Evolutionary conservation across 192 early-diverging fungal species (phyloP).

Genomic region (Pilobolus umbonatus): DNA sequence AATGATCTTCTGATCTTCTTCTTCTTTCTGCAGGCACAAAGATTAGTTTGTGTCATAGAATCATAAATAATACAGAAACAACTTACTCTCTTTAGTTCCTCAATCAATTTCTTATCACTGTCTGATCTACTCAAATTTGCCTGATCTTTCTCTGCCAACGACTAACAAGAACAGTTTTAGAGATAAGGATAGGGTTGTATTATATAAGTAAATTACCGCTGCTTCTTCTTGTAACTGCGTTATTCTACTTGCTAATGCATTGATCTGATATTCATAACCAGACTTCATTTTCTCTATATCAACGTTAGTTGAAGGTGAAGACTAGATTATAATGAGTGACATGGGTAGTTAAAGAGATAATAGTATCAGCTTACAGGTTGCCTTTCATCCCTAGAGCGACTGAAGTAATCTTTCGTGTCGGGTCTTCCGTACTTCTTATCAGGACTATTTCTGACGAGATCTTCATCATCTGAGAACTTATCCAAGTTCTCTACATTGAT

Average conservation of each 20-base stretch:
- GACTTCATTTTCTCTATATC: conserved; percentile 20
- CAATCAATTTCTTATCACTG: background rate
- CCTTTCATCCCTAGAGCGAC: conserved; percentile 2
- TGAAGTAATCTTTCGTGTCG: background rate
- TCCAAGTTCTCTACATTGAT: conserved; percentile 15
- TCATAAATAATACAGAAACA: background rate
- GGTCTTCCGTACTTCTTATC: background rate
- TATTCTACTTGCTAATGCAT: conserved; percentile 57
- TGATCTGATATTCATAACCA: conserved; percentile 63
- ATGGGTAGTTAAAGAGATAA: no score
- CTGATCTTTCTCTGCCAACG: background rate
- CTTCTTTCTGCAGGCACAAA: background rate
- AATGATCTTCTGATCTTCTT: conserved; percentile 9
- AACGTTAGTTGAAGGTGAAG: background rate
- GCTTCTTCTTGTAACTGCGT: conserved; percentile 55
- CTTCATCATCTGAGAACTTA: no score
- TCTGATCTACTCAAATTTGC: conserved; percentile 9
- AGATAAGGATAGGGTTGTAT: no score
- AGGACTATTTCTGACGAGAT: background rate
- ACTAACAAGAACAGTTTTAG: background rate
- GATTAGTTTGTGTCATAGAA: background rate
- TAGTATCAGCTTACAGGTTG: background rate
- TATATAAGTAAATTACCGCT: conserved; percentile 16
- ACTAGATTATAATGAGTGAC: no score
- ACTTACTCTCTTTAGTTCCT: conserved; percentile 1